Conservation (phyloP, 1,284 basidiomycete species). For the Cryptococcus sp. region DNA sequence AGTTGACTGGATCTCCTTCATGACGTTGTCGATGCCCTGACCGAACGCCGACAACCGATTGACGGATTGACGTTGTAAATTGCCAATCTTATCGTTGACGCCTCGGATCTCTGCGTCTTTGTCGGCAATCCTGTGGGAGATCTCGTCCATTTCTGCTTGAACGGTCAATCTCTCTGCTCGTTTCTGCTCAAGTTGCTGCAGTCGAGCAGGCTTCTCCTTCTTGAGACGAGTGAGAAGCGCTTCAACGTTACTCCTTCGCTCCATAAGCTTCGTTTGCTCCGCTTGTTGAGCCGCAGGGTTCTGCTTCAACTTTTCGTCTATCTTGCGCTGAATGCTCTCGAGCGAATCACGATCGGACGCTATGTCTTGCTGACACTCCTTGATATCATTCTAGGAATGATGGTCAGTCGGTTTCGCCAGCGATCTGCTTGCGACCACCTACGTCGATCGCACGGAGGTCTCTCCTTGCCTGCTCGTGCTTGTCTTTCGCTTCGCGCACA, state of each 20-base stretch:
- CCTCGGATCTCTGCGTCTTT: constrained; percentile 1
- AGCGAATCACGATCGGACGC: constrained; percentile 10
- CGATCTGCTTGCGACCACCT: not conserved
- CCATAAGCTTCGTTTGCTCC: constrained; percentile 6
- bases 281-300: constrained; percentile 11
- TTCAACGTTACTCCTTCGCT: constrained; percentile 12
- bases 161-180: constrained; percentile 3
- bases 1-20: constrained; percentile 63
- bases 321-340: constrained; percentile 13
- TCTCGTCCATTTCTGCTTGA: constrained; percentile 5
- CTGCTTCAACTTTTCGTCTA: constrained; percentile 13
- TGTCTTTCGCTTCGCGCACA: constrained; percentile 69
- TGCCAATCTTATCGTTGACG: constrained; percentile 19
- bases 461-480: constrained; percentile 62
- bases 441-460: constrained; percentile 9
- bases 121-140: constrained; percentile 5
- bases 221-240: constrained; percentile 8
- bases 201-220: constrained; percentile 12
- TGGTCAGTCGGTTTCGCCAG: not conserved
- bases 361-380: constrained; percentile 8
- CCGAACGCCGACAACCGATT: constrained; percentile 62
- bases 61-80: constrained; percentile 28
- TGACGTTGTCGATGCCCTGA: constrained; percentile 28
- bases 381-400: constrained; percentile 5
- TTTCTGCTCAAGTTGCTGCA: constrained; percentile 9